These are phyloP conservation scores for Candida buenavistaensis DNA, from an alignment of 1,139 yeast species.

Conservation along the genomic window DNA sequence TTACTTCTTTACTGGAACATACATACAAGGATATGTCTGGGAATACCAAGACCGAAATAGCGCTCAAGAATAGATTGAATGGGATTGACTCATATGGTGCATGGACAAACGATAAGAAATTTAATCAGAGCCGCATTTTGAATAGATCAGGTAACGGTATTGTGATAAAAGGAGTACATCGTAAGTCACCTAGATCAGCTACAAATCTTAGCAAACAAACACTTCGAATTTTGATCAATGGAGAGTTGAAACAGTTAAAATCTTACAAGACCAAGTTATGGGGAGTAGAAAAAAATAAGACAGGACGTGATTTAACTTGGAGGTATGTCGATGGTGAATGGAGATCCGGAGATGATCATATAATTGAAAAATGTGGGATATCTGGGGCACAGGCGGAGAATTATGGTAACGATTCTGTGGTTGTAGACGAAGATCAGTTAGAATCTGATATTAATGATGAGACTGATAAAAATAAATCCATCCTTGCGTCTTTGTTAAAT, in stretches of 20 bases:
- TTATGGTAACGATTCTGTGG: conserved; percentile 20
- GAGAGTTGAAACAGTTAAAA: conserved; percentile 57
- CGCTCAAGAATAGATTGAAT: conserved; percentile 30
- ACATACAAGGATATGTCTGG: conserved; percentile 33
- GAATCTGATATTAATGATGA: conserved; percentile 27
- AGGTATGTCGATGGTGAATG: conserved; percentile 67
- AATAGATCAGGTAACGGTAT: conserved; percentile 44
- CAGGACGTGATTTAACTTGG: conserved; percentile 61
- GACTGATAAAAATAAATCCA: conserved; percentile 36
- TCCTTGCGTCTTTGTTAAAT: conserved; percentile 53
- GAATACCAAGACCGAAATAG: conserved; percentile 32
- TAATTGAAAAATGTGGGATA: conserved; percentile 55
- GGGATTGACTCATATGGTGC: conserved; percentile 41
- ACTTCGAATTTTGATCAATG: conserved; percentile 62
- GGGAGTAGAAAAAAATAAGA: conserved; percentile 78
- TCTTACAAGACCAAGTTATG: conserved; percentile 77
- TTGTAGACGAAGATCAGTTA: conserved; percentile 16
- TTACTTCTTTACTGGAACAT: conserved; percentile 26
- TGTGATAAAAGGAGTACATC: conserved; percentile 56
- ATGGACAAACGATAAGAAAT: conserved; percentile 17
- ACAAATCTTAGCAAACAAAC: conserved; percentile 55
- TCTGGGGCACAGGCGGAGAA: conserved; percentile 20
- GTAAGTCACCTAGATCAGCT: conserved; percentile 50
- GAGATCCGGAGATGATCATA: conserved; percentile 82
- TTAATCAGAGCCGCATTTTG: conserved; percentile 13